A percentile compares a stretch with the other conserved stretches of the same genome.
These are phyloP conservation scores for Penicillium sp. DNA, from an alignment of 2,329 filamentous ascomycete species.

Conservation along the genomic window DNA sequence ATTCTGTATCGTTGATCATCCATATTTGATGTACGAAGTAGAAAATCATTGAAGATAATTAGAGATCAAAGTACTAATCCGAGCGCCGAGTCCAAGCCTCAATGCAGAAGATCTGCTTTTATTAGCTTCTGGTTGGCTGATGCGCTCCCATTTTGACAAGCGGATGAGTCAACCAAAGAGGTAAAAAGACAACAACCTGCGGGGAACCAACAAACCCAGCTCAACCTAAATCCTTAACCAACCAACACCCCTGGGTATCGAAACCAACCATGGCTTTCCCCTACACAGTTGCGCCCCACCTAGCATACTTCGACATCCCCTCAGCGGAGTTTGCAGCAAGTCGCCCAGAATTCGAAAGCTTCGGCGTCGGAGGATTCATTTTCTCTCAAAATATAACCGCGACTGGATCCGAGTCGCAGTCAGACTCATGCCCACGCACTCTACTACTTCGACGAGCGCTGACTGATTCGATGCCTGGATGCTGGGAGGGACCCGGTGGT, in stretches of 20 bases:
- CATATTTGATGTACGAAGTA: too few species aligned
- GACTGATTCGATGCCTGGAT: conserved; percentile 39
- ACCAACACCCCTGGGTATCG: neutral
- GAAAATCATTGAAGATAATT: too few species aligned
- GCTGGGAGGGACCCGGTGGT: conserved; percentile 56
- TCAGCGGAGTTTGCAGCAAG: conserved; percentile 25
- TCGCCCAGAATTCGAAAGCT: conserved; percentile 29
- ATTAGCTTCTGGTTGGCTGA: too few species aligned
- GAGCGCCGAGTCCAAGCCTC: too few species aligned
- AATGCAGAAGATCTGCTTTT: too few species aligned
- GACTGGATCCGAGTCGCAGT: neutral
- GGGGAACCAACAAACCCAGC: too few species aligned
- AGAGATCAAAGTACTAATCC: too few species aligned
- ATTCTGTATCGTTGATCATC: too few species aligned
- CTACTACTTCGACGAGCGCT: conserved; percentile 48
- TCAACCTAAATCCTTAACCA: neutral
- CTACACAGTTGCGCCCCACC: conserved; percentile 30
- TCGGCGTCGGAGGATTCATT: conserved; percentile 30
- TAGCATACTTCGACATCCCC: conserved; percentile 30
- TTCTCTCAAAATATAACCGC: conserved; percentile 21
- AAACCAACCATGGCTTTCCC: conserved; percentile 10
- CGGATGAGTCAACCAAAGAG: too few species aligned
- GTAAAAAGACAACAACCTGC: too few species aligned
- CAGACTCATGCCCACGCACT: conserved; percentile 24
- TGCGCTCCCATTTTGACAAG: too few species aligned